Evolutionary conservation across 345 rosid genomes (phyloP), one percentile per base, ranked within the genome.

Genomic region (Linum tenue): DNA sequence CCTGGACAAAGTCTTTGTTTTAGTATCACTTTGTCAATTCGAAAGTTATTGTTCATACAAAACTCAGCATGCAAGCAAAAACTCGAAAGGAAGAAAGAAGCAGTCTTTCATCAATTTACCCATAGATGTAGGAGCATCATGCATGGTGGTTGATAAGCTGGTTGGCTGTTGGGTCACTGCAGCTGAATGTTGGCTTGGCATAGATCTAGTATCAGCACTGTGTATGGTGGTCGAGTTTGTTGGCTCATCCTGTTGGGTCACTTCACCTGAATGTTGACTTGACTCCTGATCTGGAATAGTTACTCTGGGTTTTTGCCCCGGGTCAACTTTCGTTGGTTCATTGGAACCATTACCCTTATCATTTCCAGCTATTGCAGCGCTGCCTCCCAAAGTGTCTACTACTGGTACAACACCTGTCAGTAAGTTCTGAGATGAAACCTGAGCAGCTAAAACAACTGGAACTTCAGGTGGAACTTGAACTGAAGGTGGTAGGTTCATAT

Each of bases 371-470:
- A 60, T 56, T 48, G 51, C 60, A 64, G 72, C 39, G 60, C 74
- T 73, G 65, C 58, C 66, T 37, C 67, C 73, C 59, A 60, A 48
- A 12, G 75, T 41, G 53, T 70, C 76, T 62, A 16, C 64, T 5
- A 73, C 59, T 71, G 69, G 67, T 22, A 22, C 31, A 22, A 22
- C 31, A 22, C 31, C 31, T 22, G 31, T 22, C 31, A 22, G 77
- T 42, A 59, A 66, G 59, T 71, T 73, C 42, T 75, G 59, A 72
- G 76, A 78, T 51, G 82, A 75, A 80, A 66, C 72, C 85, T 78
- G 79, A 72, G 75, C 78, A 72, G 70, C 67, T 62, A 82, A 75
- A 74, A 65, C 83, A 76, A 82, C 86, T 59, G 81, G 70, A 73
- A 67, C 64, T 67, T 67, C 64, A 66, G 82, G 64, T 57, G 67